Evolutionary conservation across 2,329 filamentous ascomycete genomes (phyloP).

Genomic region (Curvularia verruculosa): DNA sequence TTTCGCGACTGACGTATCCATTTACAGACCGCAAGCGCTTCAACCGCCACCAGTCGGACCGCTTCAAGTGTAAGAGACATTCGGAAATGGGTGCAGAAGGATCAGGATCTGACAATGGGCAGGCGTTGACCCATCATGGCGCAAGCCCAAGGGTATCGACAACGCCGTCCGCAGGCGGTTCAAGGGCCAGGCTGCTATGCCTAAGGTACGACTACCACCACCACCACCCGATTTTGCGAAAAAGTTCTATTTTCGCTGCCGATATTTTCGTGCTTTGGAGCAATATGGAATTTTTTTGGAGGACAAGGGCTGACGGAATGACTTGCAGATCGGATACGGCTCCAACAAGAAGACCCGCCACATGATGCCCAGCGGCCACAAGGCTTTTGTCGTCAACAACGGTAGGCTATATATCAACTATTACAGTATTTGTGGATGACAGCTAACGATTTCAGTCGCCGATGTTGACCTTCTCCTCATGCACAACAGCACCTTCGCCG

Average conservation of each 20-base stretch:
- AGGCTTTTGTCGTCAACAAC: conserved; percentile 99
- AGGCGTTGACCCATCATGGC: conserved; percentile 82
- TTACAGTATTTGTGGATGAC: background rate
- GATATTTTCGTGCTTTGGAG: background rate
- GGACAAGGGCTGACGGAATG: conserved; percentile 38
- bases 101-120: conserved; percentile 37
- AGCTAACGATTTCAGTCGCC: conserved; percentile 57
- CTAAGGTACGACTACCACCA: conserved; percentile 78
- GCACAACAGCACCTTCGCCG: conserved; percentile 99
- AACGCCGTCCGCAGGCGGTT: conserved; percentile 97
- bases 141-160: conserved; percentile 99
- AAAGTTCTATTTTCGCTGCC: background rate
- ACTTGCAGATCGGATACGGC: conserved; percentile 88
- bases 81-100: conserved; percentile 13
- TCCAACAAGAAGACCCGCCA: conserved; percentile 99
- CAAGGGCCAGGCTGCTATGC: conserved; percentile 94
- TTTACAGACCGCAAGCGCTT: conserved; percentile 86
- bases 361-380: conserved; percentile 99
- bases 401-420: conserved; percentile 34
- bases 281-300: conserved; percentile 1
- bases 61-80: conserved; percentile 74
- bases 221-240: conserved; percentile 5
- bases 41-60: conserved; percentile 96
- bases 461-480: conserved; percentile 98
- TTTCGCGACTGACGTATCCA: conserved; percentile 43